A percentile compares a stretch with the other conserved stretches of the same genome.
phyloP scores from a whole-genome alignment of 2,329 filamentous ascomycete genomes.

The Aschersonia sp. region DNA sequence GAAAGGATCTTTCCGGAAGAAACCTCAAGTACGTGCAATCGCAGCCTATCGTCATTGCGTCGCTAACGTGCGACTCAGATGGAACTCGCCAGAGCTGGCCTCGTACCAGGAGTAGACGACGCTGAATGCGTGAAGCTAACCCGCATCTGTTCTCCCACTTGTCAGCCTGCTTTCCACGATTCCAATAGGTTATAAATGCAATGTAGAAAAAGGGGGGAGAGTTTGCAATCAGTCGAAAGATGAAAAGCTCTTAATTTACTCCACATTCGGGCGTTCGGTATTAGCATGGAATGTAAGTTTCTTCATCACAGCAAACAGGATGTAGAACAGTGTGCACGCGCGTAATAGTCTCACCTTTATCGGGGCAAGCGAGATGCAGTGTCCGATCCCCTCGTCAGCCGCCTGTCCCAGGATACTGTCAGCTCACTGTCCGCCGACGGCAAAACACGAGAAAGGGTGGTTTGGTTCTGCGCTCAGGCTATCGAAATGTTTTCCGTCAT shows the following conservation, averaged over 20 bases:
- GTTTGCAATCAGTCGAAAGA: constrained; percentile 58
- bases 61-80: constrained; percentile 14
- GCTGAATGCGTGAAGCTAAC: background rate
- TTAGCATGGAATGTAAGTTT: constrained; percentile 64
- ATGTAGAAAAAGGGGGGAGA: constrained; percentile 12
- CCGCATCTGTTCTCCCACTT: background rate
- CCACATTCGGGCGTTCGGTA: constrained; percentile 51
- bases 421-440: no score
- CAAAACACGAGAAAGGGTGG: background rate
- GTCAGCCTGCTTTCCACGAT: constrained; percentile 4
- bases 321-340: background rate
- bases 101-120: constrained; percentile 31
- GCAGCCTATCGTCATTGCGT: background rate
- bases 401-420: no score
- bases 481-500: constrained; percentile 22
- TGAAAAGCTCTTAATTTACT: constrained; percentile 64
- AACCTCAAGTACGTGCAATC: constrained; percentile 47
- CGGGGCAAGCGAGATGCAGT: no score
- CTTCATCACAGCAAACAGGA: constrained; percentile 42
- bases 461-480: constrained; percentile 11
- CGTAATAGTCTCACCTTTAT: constrained; percentile 11
- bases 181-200: constrained; percentile 2
- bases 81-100: constrained; percentile 30
- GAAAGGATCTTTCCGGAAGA: constrained; percentile 56
- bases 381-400: no score